Base-by-base conservation (phyloP, 2,329 filamentous ascomycete genomes). In the Raffaelea ambrosiae region DNA sequence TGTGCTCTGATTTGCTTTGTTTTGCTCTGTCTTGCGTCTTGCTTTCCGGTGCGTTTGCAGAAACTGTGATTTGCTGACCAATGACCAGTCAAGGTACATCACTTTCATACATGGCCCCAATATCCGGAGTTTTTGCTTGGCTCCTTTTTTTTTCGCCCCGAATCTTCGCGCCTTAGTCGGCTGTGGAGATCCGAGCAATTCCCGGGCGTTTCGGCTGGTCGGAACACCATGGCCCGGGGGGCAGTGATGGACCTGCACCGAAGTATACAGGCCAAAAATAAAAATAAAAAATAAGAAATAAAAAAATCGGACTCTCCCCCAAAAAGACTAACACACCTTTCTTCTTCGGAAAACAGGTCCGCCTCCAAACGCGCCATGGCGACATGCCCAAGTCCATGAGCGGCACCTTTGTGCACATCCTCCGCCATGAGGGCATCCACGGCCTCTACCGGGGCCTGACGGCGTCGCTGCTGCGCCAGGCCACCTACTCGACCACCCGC, bases 401-500 rank as follows among this genome's bases (percentile, higher is more conserved):
- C 54, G 83, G 86, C 63, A 97, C 91, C 52, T 87, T 96, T 61
- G 72, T 79, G 51, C 86, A 95, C 69, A 83, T 98, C 56, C 64
- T 90, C 53, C 82, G 81, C 57, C 74, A 77, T 58, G 79, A 93
- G 67, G 89, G 91, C 36, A 53, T 86, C n/a, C 66, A 74, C 26
- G 91, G 89, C 23, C 77, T 98, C 43, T 98, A 98, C 69, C 84
- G 79, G 60, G 93, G 93, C 69, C 81, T 97, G 50, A 94, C 90
- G 2, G 93, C 93, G 56, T 93, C 90, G 48, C 79, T 97, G 43
- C 77, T 97, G 49, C 90, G 93, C 55, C 93, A 97, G 71, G 77
- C 90, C 57, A 97, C 93, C 51, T 98, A 98, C 72, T 93, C 86
- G 51, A 98, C 93, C 44, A 93, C 89, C 35, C 88, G 93, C 43